A percentile compares a stretch with the other conserved stretches of the same genome.
phyloP scores from a whole-genome alignment of 23 red algal species.

The Rhodosorus marinus region DNA sequence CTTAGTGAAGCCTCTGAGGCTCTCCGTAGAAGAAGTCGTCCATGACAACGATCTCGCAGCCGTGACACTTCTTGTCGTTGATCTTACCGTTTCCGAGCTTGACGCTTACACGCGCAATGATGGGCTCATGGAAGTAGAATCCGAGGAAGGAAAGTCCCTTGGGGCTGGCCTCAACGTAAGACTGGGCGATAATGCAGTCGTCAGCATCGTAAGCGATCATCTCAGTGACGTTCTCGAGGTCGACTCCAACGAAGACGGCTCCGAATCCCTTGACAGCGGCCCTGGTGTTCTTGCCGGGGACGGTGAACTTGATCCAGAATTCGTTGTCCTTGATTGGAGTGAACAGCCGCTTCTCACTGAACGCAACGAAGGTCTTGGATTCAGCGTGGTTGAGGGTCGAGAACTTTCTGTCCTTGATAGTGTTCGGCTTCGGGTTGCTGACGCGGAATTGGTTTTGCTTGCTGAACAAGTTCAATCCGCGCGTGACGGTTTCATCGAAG shows the following conservation, averaged over 20 bases:
- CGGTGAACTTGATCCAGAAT: too few relatives aligned
- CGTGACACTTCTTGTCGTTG: background rate
- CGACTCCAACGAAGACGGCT: too few relatives aligned
- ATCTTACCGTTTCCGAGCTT: constrained; percentile 14
- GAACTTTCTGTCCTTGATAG: constrained; percentile 21
- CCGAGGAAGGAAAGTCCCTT: too few relatives aligned
- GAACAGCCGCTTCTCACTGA: constrained; percentile 18
- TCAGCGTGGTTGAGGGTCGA: constrained; percentile 5
- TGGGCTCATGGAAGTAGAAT: constrained; percentile 20
- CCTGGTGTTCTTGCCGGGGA: too few relatives aligned
- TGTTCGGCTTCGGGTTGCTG: constrained; percentile 8
- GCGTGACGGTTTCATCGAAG: constrained; percentile 26
- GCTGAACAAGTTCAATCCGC: constrained; percentile 18
- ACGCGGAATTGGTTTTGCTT: constrained; percentile 15
- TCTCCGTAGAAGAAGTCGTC: constrained; percentile 47
- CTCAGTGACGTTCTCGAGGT: constrained; percentile 3
- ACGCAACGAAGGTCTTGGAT: constrained; percentile 7
- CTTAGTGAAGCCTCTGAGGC: constrained; percentile 1
- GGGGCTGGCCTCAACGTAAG: too few relatives aligned
- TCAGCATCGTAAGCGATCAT: too few relatives aligned
- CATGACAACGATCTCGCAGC: constrained; percentile 13
- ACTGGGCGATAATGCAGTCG: too few relatives aligned
- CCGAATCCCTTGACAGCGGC: too few relatives aligned
- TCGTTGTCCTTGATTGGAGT: too few relatives aligned
- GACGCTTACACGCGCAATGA: background rate